Conservation (phyloP, 164 flowering plant species). For the Houttuynia cordata region DNA sequence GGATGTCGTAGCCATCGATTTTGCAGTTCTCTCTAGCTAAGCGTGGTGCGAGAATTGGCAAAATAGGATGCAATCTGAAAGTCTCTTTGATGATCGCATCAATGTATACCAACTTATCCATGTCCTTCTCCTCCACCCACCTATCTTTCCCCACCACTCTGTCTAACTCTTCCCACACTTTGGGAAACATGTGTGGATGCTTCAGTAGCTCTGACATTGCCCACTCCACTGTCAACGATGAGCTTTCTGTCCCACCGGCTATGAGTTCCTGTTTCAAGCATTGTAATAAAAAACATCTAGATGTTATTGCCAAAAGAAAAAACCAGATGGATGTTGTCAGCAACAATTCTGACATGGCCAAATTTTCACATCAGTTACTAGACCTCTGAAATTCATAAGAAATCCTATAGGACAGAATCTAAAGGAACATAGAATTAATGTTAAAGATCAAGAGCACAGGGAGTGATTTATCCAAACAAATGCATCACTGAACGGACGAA, state of each 20-base stretch:
- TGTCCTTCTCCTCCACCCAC: not conserved
- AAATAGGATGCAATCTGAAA: not conserved
- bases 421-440: too few species aligned
- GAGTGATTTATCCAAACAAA: too few species aligned
- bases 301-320: not conserved
- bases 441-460: too few species aligned
- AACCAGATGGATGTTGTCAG: too few species aligned
- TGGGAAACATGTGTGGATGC: not conserved
- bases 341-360: too few species aligned
- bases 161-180: not conserved
- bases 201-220: constrained; percentile 3
- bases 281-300: not conserved
- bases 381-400: too few species aligned
- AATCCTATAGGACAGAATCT: too few species aligned
- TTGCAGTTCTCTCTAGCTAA: not conserved
- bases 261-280: not conserved
- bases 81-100: not conserved
- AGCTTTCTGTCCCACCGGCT: not conserved
- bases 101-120: not conserved
- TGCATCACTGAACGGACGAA: too few species aligned
- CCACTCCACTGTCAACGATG: constrained; percentile 1
- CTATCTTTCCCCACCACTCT: constrained; percentile 1
- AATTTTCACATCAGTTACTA: too few species aligned
- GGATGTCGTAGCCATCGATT: not conserved
- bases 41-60: not conserved